Percentiles rank a stretch among this genome's conserved stretches.
Conservation (phyloP, 495 filamentous ascomycete genomes). For the Pseudevernia furfuracea region DNA sequence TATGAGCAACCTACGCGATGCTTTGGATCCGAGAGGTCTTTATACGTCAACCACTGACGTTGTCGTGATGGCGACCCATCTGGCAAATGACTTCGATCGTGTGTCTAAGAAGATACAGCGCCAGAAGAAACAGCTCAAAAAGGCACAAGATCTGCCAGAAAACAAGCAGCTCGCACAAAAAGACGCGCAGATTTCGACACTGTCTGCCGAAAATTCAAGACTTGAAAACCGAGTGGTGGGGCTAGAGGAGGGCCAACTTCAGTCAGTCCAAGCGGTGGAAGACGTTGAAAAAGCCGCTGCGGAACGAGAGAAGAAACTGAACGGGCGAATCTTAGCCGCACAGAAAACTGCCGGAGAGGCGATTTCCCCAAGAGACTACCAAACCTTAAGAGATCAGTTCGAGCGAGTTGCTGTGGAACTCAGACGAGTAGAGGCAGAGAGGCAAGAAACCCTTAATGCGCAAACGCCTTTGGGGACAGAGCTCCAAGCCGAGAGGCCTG, state of each 20-base stretch:
- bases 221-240: not conserved
- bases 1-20: too few relatives aligned
- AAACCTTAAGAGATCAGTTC: not conserved
- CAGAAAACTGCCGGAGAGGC: not conserved
- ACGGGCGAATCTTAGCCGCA: not conserved
- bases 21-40: not conserved
- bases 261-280: not conserved
- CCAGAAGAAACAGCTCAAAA: not conserved
- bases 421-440: not conserved
- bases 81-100: not conserved
- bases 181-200: not conserved
- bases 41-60: not conserved
- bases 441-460: not conserved
- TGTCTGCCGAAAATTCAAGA: not conserved
- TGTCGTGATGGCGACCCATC: not conserved
- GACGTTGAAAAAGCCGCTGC: rapidly evolving
- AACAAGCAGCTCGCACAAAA: not conserved
- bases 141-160: not conserved
- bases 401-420: not conserved
- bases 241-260: not conserved
- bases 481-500: not conserved
- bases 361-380: not conserved
- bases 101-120: not conserved
- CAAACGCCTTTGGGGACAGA: not conserved
- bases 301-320: not conserved